A percentile compares a stretch with the other conserved stretches of the same genome.
phyloP scores from a whole-genome alignment of 371 early-diverging fungal species.

The Nosema muscidifuracis region DNA sequence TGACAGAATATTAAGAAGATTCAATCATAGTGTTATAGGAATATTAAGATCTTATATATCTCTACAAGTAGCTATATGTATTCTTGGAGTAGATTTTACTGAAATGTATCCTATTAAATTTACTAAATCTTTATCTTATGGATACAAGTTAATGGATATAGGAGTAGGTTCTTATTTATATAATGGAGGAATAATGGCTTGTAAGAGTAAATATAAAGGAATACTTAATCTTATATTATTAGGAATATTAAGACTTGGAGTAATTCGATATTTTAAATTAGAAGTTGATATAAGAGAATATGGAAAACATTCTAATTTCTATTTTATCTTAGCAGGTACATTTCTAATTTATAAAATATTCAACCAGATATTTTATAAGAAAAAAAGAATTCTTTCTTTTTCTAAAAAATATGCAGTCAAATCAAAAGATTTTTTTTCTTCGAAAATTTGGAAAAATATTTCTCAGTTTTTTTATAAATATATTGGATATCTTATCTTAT shows the following conservation, averaged over 20 bases:
- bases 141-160: slow-evolving; percentile 60
- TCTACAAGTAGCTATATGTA: slow-evolving; percentile 44
- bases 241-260: slow-evolving; percentile 51
- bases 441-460: too few relatives aligned
- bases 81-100: slow-evolving; percentile 57
- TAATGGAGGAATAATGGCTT: slow-evolving; percentile 47
- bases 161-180: slow-evolving; percentile 60
- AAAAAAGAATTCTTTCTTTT: too few relatives aligned
- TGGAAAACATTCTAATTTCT: slow-evolving; percentile 61
- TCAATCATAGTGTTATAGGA: not conserved
- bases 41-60: slow-evolving; percentile 18
- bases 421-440: too few relatives aligned
- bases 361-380: too few relatives aligned
- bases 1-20: too few relatives aligned
- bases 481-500: not conserved
- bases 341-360: not conserved
- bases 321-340: slow-evolving; percentile 50
- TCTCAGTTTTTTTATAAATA: slow-evolving; percentile 3
- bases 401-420: too few relatives aligned
- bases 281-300: slow-evolving; percentile 58
- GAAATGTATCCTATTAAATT: slow-evolving; percentile 45
- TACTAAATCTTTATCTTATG: slow-evolving; percentile 49
- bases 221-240: slow-evolving; percentile 35
- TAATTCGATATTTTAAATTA: slow-evolving; percentile 46
- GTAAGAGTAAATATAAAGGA: slow-evolving; percentile 11